Base-by-base conservation (phyloP, 2,329 filamentous ascomycete genomes). In the Xylaria sp. region DNA sequence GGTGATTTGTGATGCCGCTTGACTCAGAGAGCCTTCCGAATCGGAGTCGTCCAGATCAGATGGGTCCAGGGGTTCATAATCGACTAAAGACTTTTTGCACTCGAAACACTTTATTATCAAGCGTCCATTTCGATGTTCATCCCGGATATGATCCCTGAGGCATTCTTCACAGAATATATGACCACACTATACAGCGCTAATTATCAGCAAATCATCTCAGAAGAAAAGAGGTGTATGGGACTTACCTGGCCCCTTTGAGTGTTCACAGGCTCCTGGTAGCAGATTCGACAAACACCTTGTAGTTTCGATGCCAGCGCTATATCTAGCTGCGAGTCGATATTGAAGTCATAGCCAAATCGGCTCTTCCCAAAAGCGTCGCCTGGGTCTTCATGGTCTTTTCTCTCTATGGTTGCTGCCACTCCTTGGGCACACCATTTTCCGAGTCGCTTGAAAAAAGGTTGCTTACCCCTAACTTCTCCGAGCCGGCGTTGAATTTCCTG, bases 131-230 rank as follows among this genome's bases (percentile, higher is more conserved):
- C 20, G n/a, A 13, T 7, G 6, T 23, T 70, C 54, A 7, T 56
- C 46, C 3, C 18, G 1, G 0, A 66, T 2, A 20, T 67, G 31
- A 1, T 55, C 12, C 0, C 37, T 44, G 4, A 72, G 10, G 20
- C 70, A 72, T 5, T 60, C 46, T 13, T 34, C 39, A 55, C 70
- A 72, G 41, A 70, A 66, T 12, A 61, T 0, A 20, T 72, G 70
- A 6, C 46, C 10, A 25, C 70, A 72, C 70, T 72, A 37, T 3
- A 28, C 2, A 3, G 18, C 7, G 1, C 28, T 28, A 2, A 28
- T 10, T 34, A 18, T 69, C 20, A 69, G 58, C 20, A 3, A 13
- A 34, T n/a, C 8, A 28, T 28, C 28, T 6, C 28, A 28, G 3
- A 28, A 1, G 3, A 28, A 28, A 28, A 28, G 28, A 28, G 28